phyloP scores from a whole-genome alignment of 164 flowering plant genomes.

The Protea cynaroides region DNA sequence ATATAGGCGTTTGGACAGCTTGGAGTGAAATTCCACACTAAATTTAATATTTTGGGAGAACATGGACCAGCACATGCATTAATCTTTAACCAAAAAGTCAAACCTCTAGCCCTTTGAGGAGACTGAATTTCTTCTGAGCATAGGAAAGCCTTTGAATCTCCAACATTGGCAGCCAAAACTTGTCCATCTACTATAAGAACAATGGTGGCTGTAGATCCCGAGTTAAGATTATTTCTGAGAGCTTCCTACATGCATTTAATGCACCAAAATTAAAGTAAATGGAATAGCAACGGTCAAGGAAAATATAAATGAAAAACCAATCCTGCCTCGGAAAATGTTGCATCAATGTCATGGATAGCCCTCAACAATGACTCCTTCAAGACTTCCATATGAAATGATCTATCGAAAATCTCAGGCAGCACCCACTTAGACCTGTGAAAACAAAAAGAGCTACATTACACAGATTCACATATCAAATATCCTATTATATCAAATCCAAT shows the following conservation, averaged over 20 bases:
- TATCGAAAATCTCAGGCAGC: constrained; percentile 39
- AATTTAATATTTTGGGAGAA: too few relatives aligned
- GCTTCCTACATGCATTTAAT: constrained; percentile 68
- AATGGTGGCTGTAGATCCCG: constrained; percentile 90
- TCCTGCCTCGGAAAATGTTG: constrained; percentile 68
- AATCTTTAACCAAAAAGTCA: constrained; percentile 7
- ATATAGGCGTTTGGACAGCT: too few relatives aligned
- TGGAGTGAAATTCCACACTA: too few relatives aligned
- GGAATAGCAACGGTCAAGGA: background rate
- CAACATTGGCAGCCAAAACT: constrained; percentile 86
- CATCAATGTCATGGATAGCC: constrained; percentile 83
- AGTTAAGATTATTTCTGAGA: constrained; percentile 44
- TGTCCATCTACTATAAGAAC: constrained; percentile 73
- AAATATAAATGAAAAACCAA: background rate
- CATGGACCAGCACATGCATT: background rate
- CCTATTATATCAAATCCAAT: background rate
- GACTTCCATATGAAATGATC: constrained; percentile 72
- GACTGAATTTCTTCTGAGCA: constrained; percentile 77
- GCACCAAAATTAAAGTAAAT: constrained; percentile 14
- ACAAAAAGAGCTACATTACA: constrained; percentile 3
- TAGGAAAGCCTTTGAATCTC: constrained; percentile 89
- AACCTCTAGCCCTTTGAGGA: constrained; percentile 74
- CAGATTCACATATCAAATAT: background rate
- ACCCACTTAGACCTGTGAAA: constrained; percentile 44
- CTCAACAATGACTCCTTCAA: constrained; percentile 86